These are phyloP conservation scores for Aspergillus sp. DNA, from an alignment of 2,329 filamentous ascomycete genomes.

Conservation along the genomic window DNA sequence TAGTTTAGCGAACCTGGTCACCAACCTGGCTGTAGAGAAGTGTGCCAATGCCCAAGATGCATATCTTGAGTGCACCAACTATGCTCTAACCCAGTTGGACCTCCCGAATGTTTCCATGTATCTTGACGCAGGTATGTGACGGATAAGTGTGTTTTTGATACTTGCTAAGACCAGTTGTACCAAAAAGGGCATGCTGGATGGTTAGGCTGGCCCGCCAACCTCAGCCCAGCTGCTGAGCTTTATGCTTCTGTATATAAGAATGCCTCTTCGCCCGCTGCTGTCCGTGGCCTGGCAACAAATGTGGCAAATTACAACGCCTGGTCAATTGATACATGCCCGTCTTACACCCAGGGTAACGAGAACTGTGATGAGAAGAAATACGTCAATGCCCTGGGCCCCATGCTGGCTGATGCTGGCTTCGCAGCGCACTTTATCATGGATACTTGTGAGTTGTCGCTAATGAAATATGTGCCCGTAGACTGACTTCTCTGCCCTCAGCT, in stretches of 20 bases:
- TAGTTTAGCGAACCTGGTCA: conserved; percentile 59
- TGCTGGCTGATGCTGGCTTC: conserved; percentile 44
- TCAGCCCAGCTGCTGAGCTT: conserved; percentile 46
- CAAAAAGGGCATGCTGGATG: conserved; percentile 52
- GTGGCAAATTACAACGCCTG: conserved; percentile 58
- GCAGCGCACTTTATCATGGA: conserved; percentile 54
- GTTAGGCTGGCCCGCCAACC: conserved; percentile 61
- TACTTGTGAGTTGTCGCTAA: conserved; percentile 33
- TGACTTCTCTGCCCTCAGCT: conserved; percentile 24
- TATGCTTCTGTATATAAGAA: conserved; percentile 45
- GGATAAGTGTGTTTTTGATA: neutral
- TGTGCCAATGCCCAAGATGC: conserved; percentile 51
- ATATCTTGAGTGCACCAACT: conserved; percentile 53
- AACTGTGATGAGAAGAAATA: conserved; percentile 53
- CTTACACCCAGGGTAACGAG: conserved; percentile 41
- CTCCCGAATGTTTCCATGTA: conserved; percentile 61
- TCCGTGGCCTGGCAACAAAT: conserved; percentile 54
- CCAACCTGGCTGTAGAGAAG: conserved; percentile 52
- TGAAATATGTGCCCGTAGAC: accelerated
- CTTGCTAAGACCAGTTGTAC: too few relatives aligned
- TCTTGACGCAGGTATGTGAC: conserved; percentile 50
- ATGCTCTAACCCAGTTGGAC: conserved; percentile 54
- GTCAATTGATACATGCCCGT: conserved; percentile 40
- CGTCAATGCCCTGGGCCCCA: conserved; percentile 47
- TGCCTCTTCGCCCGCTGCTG: conserved; percentile 41